Evolutionary conservation across 2,329 filamentous ascomycete genomes (phyloP).

Genomic region (Xylaria sp.): DNA sequence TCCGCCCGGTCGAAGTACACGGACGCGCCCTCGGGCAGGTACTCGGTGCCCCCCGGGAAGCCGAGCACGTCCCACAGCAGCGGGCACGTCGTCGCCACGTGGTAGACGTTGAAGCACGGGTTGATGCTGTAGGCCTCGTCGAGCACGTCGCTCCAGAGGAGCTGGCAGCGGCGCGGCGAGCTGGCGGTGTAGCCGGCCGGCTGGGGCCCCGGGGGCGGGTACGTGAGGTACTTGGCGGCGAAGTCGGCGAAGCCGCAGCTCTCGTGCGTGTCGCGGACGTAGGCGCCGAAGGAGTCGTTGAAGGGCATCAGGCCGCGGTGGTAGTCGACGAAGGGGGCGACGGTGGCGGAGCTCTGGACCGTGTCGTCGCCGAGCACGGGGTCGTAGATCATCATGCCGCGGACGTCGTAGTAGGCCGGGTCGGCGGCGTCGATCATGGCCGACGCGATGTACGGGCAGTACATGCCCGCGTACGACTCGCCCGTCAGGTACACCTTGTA

Average conservation of each 20-base stretch:
- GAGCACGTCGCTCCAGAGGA: conserved; percentile 56
- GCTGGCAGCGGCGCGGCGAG: conserved; percentile 52
- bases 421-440: conserved; percentile 53
- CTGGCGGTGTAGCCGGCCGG: conserved; percentile 49
- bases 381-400: conserved; percentile 65
- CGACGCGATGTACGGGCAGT: conserved; percentile 60
- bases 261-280: conserved; percentile 55
- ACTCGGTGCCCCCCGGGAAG: conserved; percentile 64
- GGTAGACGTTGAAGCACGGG: conserved; percentile 73
- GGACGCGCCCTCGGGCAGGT: conserved; percentile 62
- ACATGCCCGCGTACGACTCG: conserved; percentile 56
- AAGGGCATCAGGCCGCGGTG: conserved; percentile 59
- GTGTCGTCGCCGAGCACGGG: conserved; percentile 59
- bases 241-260: conserved; percentile 62
- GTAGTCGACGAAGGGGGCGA: conserved; percentile 59
- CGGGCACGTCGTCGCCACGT: conserved; percentile 68
- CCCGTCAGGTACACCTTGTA: conserved; percentile 58
- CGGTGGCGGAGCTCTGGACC: conserved; percentile 45
- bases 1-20: conserved; percentile 74
- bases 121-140: conserved; percentile 54
- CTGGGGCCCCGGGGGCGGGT: conserved; percentile 62
- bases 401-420: conserved; percentile 53
- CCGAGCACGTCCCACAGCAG: conserved; percentile 61
- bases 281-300: conserved; percentile 55
- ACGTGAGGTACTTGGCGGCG: conserved; percentile 58